Base-by-base conservation (phyloP, 106 monocot species). In the Cymbidium sinense region DNA sequence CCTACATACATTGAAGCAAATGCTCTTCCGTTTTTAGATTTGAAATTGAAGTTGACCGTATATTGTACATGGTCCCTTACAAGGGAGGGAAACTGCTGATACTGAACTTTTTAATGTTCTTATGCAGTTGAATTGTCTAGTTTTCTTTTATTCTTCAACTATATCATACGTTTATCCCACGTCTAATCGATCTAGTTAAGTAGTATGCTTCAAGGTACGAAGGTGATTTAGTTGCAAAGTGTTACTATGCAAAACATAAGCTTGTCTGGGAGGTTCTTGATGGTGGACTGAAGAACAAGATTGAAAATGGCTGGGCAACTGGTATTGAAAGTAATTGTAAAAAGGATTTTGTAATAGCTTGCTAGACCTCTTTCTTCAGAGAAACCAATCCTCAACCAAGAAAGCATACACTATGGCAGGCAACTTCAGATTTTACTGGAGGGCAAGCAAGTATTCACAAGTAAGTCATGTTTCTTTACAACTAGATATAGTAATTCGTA, bases 371-470 rank as follows among this genome's bases (percentile, higher is more conserved):
- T 98, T 92, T 98, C 86, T 98, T 94, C 82, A 90, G 88, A 74
- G 98, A 98, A 79, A 98, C 92, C 8, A 98, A 94, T 87, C 98
- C 98, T 58, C 94, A 94, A 52, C 98, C 98, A 64, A 88, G 98
- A 77, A 98, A 98, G 83, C 98, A 98, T 76, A 94, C 98, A 7
- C 73, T 94, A 64, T 98, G 98, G 98, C 98, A 98, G 70, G 88
- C 98, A 75, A 94, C 98, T 41, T 87, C 96, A 43, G 98, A 94
- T 87, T 94, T 98, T 71, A 98, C 98, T 85, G 90, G 91, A 75
- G 92, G 98, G 13, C 92, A 94, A 82, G 98, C 98, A 77, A 94
- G 94, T 77, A 80, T 84, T 28, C 77, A 98, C 74, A 91, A 90
- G 98, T 94, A 78, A 71, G 52, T 34, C 34, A 73, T 33, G 70